Base-by-base conservation (phyloP, 1,139 yeast genomes). In the Geotrichum armillariae region DNA sequence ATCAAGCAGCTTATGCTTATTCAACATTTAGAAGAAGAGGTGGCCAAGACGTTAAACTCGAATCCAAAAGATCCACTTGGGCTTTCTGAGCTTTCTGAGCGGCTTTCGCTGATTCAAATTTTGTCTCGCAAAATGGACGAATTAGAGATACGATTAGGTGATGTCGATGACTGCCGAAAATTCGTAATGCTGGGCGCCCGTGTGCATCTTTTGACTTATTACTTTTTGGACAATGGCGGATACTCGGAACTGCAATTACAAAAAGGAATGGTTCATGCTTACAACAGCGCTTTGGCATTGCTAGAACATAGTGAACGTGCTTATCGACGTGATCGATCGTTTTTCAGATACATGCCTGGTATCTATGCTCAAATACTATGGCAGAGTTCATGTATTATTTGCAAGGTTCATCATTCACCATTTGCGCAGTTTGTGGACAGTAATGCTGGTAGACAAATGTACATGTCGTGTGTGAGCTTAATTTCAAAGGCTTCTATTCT, bases 351-450 rank as follows among this genome's bases (percentile, higher is more conserved):
- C 63, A 74, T 91, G 48, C 98, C 98, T 0, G 90, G 88, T 47
- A 90, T 86, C 3, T 85, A 85, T 66, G 81, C 87, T 2, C 74
- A 88, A 56, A 83, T 83, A 50, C 77, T 90, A 41, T 90, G 98
- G 96, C 97, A 91, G 67, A 86, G 96, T 1, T 82, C 96, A 0
- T 85, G 91, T 61, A 82, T 91, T 40, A 80, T 93, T 32, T 86
- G 87, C 51, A 85, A 87, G 60, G 72, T 93, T 38, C 78, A 80
- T 25, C 91, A 89, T 63, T 88, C 96, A 0, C 77, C 87, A 1
- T 72, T 88, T 61, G 78, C 83, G 34, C 72, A 75, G 35, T 76
- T 80, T 9, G 67, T 93, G 20, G 96, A 91, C 65, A 70, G 81
- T 35, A 81, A 79, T 1, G 74, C 82, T 0, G 98, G 97, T 7